Conservation (phyloP, 1,284 basidiomycete genomes). For the Ganoderma lucidum region DNA sequence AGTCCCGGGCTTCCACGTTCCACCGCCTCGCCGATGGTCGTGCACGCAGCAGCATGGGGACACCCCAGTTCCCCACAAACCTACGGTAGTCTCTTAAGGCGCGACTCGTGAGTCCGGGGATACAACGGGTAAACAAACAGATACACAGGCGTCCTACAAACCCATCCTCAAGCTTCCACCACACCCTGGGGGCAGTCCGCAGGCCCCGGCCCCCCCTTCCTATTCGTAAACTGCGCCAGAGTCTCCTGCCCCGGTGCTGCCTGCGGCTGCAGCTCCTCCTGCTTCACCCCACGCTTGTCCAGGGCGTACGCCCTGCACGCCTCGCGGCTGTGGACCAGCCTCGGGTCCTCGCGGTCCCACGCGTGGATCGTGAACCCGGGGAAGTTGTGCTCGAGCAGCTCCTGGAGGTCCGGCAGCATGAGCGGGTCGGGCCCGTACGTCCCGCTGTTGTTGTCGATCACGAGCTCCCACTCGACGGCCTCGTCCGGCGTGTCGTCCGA, state of each 20-base stretch:
- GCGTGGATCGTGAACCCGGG: conserved; percentile 65
- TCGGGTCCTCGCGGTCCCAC: conserved; percentile 65
- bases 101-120: too few species aligned
- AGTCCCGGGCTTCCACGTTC: too few species aligned
- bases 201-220: conserved; percentile 10
- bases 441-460: conserved; percentile 81
- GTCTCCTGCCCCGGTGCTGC: conserved; percentile 60
- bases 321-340: conserved; percentile 63
- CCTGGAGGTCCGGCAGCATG: conserved; percentile 62
- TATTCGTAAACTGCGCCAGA: conserved; percentile 42
- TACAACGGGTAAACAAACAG: too few species aligned
- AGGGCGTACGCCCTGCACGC: conserved; percentile 72
- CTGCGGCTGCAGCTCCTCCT: conserved; percentile 71
- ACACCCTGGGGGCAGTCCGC: conserved; percentile 4
- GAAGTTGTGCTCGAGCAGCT: conserved; percentile 74
- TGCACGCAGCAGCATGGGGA: too few species aligned
- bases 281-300: conserved; percentile 58
- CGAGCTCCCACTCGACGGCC: conserved; percentile 71
- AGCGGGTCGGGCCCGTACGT: conserved; percentile 73
- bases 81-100: too few species aligned
- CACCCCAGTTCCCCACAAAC: too few species aligned
- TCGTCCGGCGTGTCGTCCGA: conserved; percentile 60
- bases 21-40: too few species aligned
- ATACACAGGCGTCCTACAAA: background rate
- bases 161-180: conserved; percentile 3